Conservation (phyloP, 1,284 basidiomycete genomes). For the Heliocybe sulcata region DNA sequence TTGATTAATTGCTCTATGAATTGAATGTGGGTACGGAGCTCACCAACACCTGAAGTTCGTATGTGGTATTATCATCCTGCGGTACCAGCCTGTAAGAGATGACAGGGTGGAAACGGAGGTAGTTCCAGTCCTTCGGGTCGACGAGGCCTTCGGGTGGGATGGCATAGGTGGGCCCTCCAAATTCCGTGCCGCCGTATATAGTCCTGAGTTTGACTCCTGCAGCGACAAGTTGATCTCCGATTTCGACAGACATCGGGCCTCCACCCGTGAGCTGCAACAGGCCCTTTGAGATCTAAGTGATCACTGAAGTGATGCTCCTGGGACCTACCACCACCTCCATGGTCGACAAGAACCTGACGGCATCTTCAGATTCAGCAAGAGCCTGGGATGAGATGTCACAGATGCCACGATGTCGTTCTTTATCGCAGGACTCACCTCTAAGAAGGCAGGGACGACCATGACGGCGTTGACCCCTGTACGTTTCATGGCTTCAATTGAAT, state of each 20-base stretch:
- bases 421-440: constrained; percentile 11
- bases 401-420: too few relatives aligned
- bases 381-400: too few relatives aligned
- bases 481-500: constrained; percentile 8
- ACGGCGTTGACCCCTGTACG: constrained; percentile 7
- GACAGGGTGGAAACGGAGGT: constrained; percentile 16
- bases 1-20: not conserved
- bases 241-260: not conserved
- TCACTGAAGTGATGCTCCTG: too few relatives aligned
- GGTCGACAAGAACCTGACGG: too few relatives aligned
- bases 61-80: constrained; percentile 22
- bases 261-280: constrained; percentile 3
- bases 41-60: constrained; percentile 25
- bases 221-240: not conserved
- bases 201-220: not conserved
- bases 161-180: constrained; percentile 6
- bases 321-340: too few relatives aligned
- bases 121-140: constrained; percentile 20
- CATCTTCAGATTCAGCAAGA: too few relatives aligned
- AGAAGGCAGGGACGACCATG: constrained; percentile 11
- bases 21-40: not conserved
- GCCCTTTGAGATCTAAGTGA: not conserved
- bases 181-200: constrained; percentile 13
- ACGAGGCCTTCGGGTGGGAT: constrained; percentile 5
- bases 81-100: constrained; percentile 19